Base-by-base conservation (phyloP, 257 asterid species). In the Coffea canephora region DNA sequence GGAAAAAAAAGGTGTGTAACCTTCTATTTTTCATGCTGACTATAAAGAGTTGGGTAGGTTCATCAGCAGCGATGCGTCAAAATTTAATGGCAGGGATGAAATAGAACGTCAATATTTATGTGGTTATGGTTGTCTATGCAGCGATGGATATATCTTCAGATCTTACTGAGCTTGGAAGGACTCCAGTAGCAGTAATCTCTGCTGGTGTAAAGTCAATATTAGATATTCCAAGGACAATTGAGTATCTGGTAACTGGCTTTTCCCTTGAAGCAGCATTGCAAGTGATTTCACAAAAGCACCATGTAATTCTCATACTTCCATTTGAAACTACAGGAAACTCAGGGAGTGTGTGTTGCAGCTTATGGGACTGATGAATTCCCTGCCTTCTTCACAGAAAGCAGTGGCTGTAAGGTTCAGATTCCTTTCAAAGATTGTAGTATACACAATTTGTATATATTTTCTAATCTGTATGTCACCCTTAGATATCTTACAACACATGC, bases 141-240 rank as follows among this genome's bases (percentile, higher is more conserved):
- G 99, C 99, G 73, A 86, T 96, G 95, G 99, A 96, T 86, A 84
- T 96, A 78, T 96, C 99, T 80, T 96, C 99, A 59, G 98, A 95
- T 85, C 96, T 95, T 34, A 90, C 90, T 48, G 99, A 93, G 92
- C 91, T 95, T 77, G 98, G 98, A 82, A 90, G 91, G 90, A 93
- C 94, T 57, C 97, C 97, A 43, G 96, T 95, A 34, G 85, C 97
- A 71, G 99, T 95, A 81, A 82, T 93, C 81, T 95, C 94, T 75
- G 99, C 98, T 25, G 99, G 99, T 78, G 96, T 88, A 57, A 95
- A 95, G 81, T 93, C 99, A 71, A 93, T 96, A 84, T 86, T 96
- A 85, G 99, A 96, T 84, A 94, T 96, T 85, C 81, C 97, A 71
- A 89, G 94, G 85, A 96, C 99, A 46, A 89, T 96, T 19, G 99